Evolutionary conservation across 139 green algal genomes (phyloP).

Genomic region (Auxenochlorella pyrenoidosa): DNA sequence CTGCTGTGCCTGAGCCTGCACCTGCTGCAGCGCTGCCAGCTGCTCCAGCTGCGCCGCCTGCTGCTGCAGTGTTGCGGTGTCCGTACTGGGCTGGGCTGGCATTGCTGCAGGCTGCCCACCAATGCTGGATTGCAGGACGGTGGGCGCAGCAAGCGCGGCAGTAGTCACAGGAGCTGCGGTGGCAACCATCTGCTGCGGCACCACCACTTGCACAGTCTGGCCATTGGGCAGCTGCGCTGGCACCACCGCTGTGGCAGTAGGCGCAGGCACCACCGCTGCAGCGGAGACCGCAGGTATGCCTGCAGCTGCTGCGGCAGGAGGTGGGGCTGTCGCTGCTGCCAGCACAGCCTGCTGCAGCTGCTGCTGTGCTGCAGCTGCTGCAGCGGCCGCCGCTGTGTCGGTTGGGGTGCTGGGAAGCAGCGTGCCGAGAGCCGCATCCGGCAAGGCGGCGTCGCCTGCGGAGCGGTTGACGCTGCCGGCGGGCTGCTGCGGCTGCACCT

Average conservation of each 20-base stretch:
- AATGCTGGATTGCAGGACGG: background rate
- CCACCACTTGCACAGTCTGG: conserved; percentile 17
- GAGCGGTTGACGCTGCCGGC: background rate
- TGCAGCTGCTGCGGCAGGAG: background rate
- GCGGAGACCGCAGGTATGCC: background rate
- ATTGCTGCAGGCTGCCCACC: background rate
- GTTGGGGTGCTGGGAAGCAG: conserved; percentile 10
- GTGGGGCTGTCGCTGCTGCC: background rate
- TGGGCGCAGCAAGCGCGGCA: background rate
- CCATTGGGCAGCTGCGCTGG: conserved; percentile 35
- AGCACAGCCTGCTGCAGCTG: conserved; percentile 13
- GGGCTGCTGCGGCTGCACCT: background rate
- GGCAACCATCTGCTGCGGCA: background rate
- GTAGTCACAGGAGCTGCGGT: background rate
- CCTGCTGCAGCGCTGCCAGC: conserved; percentile 8
- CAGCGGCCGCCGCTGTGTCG: background rate
- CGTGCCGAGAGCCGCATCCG: background rate
- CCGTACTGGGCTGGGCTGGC: background rate
- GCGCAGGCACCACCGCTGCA: background rate
- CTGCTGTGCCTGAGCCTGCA: conserved; percentile 27
- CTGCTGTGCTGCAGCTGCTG: background rate
- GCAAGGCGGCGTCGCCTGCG: background rate
- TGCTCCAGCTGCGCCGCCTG: background rate
- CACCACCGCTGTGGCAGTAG: background rate
- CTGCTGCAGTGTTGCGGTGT: background rate